Evolutionary conservation across 2,329 filamentous ascomycete species (phyloP), one percentile per base, ranked within the genome.

Genomic region (Parastagonospora avenae): DNA sequence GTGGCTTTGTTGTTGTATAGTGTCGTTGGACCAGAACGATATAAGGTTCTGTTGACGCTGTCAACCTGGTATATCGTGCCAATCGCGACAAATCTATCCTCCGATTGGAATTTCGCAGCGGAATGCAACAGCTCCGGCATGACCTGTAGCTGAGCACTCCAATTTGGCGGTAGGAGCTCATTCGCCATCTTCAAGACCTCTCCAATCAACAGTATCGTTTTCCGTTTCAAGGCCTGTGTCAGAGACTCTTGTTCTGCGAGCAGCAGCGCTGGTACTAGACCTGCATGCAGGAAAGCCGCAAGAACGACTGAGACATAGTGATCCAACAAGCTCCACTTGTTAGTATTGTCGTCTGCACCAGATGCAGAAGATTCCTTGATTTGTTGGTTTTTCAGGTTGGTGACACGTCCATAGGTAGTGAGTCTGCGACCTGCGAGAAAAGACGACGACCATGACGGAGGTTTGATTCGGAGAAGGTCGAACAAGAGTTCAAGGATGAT

Each of bases 61-160:
- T 96, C 96, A 46, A 99, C 96, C 70, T 97, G 94, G 67, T 97
- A 99, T 10, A 99, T 91, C 14, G 95, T 95, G 7, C 91, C 88
- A 7, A 91, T 92, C 6, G 93, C 91, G 49, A 89, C 81, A 61
- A 92, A 92, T 47, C 91, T 87, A 19, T 86, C 82, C 28, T 92
- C 85, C 15, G 85, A 80, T 16, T 84, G 79, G 62, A 92, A 91
- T 30, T 86, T 82, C 2, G 90, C 82, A 4, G 92, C 91, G 0
- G 87, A 85, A 6, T 87, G 82, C 64, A 99, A 89, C 1, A 97
- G 80, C 54, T 93, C 88, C 0, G 94, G 94, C 14, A 99, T 82
- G 5, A 96, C 83, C 67, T 99, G 94, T 19, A 99, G 79, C 41
- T 91, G 84, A 43, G 87, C 85, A 68, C 91, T 97, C 85, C 92